Conservation (phyloP, 305 asterid species). For the Plantago rigida region DNA sequence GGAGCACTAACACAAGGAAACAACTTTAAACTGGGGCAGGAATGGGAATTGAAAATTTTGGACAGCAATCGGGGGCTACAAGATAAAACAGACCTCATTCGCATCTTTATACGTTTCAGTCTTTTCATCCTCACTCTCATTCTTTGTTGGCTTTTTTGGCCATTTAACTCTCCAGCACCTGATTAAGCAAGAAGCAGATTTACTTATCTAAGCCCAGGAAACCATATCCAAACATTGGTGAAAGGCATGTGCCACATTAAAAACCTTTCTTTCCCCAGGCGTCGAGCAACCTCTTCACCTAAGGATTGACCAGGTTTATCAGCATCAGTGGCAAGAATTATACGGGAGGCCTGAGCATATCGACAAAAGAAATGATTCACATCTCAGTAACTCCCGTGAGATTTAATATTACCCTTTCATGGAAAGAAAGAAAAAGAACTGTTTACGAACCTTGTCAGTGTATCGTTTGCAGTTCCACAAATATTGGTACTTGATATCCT, state of each 20-base stretch:
- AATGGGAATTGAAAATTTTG: not conserved
- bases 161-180: constrained; percentile 96
- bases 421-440: constrained; percentile 2
- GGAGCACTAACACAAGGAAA: not conserved
- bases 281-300: constrained; percentile 96
- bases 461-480: constrained; percentile 93
- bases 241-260: constrained; percentile 12
- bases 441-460: constrained; percentile 49
- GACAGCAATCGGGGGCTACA: constrained; percentile 9
- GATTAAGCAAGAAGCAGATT: constrained; percentile 26
- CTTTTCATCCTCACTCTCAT: constrained; percentile 16
- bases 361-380: constrained; percentile 22
- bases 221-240: constrained; percentile 10
- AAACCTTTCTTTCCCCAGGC: constrained; percentile 88
- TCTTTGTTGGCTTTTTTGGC: constrained; percentile 87
- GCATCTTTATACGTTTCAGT: constrained; percentile 70
- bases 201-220: constrained; percentile 7
- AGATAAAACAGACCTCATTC: constrained; percentile 58
- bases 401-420: not conserved
- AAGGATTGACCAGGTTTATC: constrained; percentile 91
- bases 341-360: constrained; percentile 68
- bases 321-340: constrained; percentile 86
- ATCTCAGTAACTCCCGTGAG: constrained; percentile 5
- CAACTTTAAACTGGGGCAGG: not conserved
- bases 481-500: constrained; percentile 82